Conservation (phyloP, 148 eudicot genomes). For the Arbutus unedo region DNA sequence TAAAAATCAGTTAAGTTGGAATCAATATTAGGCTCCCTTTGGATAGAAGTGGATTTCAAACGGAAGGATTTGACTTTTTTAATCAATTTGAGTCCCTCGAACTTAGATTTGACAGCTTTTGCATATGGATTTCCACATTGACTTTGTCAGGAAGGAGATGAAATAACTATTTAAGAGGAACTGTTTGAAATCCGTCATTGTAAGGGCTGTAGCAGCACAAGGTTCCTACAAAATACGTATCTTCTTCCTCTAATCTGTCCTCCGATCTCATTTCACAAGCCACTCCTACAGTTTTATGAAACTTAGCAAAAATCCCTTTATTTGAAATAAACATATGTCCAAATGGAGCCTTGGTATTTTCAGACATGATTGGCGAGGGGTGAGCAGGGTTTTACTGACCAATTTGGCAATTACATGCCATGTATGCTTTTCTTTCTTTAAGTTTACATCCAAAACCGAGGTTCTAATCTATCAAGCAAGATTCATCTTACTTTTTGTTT, state of each 20-base stretch:
- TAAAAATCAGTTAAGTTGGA: not conserved
- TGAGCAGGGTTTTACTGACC: not conserved
- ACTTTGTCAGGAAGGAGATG: not conserved
- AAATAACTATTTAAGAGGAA: not conserved
- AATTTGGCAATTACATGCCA: not conserved
- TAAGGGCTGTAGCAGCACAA: not conserved
- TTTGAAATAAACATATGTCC: not conserved
- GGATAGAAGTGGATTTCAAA: not conserved
- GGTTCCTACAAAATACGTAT: not conserved
- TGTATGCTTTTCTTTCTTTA: not conserved
- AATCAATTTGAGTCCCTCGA: not conserved
- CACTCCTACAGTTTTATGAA: not conserved
- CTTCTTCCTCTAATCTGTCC: not conserved
- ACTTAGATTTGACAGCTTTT: not conserved
- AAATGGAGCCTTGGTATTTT: not conserved
- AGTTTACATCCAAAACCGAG: not conserved
- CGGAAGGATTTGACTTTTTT: not conserved
- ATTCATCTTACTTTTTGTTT: not conserved
- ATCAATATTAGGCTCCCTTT: not conserved
- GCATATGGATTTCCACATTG: not conserved
- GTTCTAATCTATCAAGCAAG: not conserved
- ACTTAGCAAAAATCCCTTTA: not conserved
- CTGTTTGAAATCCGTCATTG: not conserved
- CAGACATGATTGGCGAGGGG: not conserved
- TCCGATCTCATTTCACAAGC: not conserved